These are phyloP conservation scores for Nicotiana knightiana DNA, from an alignment of 257 asterid species.

Conservation along the genomic window DNA sequence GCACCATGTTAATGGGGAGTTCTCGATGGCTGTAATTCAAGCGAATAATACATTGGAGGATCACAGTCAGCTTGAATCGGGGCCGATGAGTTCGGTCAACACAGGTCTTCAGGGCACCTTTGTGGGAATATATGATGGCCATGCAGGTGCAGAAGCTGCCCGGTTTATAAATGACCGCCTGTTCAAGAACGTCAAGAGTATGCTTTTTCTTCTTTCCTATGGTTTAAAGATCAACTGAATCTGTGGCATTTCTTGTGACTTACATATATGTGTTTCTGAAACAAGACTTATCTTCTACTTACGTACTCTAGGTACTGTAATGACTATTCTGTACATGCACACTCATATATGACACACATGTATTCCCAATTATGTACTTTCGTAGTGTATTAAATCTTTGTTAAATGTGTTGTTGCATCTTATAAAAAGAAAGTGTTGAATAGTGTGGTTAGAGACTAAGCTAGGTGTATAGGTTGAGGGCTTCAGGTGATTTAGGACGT, in stretches of 20 bases:
- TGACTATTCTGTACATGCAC: too few relatives aligned
- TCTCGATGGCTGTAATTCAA: constrained; percentile 83
- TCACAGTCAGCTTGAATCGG: constrained; percentile 83
- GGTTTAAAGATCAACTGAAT: not conserved
- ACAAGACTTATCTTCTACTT: not conserved
- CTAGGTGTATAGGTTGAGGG: not conserved
- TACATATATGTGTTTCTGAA: not conserved
- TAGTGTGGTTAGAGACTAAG: not conserved
- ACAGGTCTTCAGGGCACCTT: constrained; percentile 71
- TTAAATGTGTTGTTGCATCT: not conserved
- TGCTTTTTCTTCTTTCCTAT: constrained; percentile 8
- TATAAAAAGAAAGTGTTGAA: too few relatives aligned
- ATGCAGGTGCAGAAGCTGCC: constrained; percentile 84
- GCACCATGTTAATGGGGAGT: constrained; percentile 62
- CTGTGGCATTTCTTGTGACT: not conserved
- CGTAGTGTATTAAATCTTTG: not conserved
- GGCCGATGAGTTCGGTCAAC: constrained; percentile 54
- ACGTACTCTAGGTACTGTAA: too few relatives aligned
- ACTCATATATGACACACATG: too few relatives aligned
- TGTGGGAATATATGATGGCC: constrained; percentile 90
- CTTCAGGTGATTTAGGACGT: not conserved
- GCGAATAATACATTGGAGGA: constrained; percentile 70
- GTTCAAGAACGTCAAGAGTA: constrained; percentile 69
- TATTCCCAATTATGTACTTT: too few relatives aligned
- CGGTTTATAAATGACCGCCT: constrained; percentile 50